Conservation (phyloP, 1,139 yeast genomes). For the Nakaseomyces bracarensis region DNA sequence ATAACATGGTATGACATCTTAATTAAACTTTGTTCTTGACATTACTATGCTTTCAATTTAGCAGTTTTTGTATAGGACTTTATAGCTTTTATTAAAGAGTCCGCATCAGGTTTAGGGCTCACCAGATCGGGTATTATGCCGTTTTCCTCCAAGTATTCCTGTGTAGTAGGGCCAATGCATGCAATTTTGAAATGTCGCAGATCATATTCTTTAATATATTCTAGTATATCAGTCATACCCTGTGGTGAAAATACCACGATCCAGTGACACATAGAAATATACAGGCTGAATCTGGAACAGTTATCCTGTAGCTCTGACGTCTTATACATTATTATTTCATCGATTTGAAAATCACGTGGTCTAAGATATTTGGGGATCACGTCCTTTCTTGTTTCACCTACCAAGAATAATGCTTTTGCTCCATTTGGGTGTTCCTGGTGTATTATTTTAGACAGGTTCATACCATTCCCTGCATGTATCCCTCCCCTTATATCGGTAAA, state of each 20-base stretch:
- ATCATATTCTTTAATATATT: slow-evolving; percentile 33
- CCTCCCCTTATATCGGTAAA: slow-evolving; percentile 69
- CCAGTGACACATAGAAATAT: slow-evolving; percentile 39
- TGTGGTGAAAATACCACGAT: slow-evolving; percentile 87
- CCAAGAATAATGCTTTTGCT: slow-evolving; percentile 48
- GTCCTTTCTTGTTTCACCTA: slow-evolving; percentile 81
- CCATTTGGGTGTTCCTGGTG: slow-evolving; percentile 34
- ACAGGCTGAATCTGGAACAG: slow-evolving; percentile 34
- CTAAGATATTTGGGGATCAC: slow-evolving; percentile 59
- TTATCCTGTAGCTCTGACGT: slow-evolving; percentile 49
- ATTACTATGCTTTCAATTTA: background rate
- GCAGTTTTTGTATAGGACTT: slow-evolving; percentile 4
- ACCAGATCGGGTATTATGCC: slow-evolving; percentile 55
- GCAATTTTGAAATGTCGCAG: slow-evolving; percentile 43
- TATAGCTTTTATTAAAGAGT: slow-evolving; percentile 41
- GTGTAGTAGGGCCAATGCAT: slow-evolving; percentile 91
- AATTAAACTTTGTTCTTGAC: no score
- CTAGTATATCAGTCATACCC: slow-evolving; percentile 60
- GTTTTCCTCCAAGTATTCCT: slow-evolving; percentile 46
- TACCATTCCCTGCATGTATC: slow-evolving; percentile 71
- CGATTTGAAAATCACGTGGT: slow-evolving; percentile 40
- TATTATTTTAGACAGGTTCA: slow-evolving; percentile 57
- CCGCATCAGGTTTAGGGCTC: slow-evolving; percentile 67
- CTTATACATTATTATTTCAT: slow-evolving; percentile 61
- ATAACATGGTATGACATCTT: no score